These are phyloP conservation scores for Mycena filopes DNA, from an alignment of 768 basidiomycete genomes.

Conservation along the genomic window DNA sequence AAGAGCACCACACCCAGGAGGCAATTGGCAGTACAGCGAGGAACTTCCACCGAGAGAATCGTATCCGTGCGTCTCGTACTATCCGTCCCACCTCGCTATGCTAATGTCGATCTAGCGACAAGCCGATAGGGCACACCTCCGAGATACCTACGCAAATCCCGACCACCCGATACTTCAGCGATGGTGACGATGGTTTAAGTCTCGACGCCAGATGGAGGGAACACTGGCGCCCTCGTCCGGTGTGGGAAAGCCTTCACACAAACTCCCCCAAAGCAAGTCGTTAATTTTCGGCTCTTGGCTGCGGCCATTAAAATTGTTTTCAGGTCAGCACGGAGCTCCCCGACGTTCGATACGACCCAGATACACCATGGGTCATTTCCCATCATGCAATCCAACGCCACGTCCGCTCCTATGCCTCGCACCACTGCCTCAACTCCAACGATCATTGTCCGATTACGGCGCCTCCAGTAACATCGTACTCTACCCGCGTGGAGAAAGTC, in stretches of 20 bases:
- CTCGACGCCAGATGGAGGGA: constrained; percentile 24
- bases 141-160: constrained; percentile 16
- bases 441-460: constrained; percentile 29
- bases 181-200: constrained; percentile 18
- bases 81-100: neutral
- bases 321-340: constrained; percentile 33
- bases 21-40: constrained; percentile 35
- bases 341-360: constrained; percentile 30
- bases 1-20: constrained; percentile 29
- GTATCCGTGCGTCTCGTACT: constrained; percentile 20
- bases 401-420: constrained; percentile 43
- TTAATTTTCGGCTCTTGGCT: neutral
- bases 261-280: constrained; percentile 30
- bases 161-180: constrained; percentile 6
- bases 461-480: constrained; percentile 17
- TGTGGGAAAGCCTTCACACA: constrained; percentile 29
- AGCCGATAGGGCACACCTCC: neutral
- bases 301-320: neutral
- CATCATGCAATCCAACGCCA: constrained; percentile 34
- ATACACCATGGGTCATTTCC: constrained; percentile 25
- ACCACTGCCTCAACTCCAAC: constrained; percentile 42
- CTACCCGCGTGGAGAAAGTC: constrained; percentile 23
- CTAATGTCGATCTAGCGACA: constrained; percentile 12
- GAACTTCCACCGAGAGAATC: constrained; percentile 28
- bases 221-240: constrained; percentile 32